Conservation (phyloP, 1,139 yeast genomes). For the Debaryomyces nepalensis region DNA sequence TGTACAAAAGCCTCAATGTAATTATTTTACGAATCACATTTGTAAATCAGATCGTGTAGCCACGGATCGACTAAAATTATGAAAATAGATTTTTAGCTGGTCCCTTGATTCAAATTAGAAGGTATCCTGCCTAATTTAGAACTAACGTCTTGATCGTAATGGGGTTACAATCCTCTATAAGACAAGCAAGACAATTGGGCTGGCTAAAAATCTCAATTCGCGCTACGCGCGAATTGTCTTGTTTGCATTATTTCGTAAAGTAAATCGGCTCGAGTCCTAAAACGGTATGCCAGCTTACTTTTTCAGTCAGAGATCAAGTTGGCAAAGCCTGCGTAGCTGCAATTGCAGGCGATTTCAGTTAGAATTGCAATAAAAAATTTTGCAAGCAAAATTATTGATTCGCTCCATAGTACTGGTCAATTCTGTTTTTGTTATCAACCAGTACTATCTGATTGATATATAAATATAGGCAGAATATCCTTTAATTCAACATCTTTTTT, state of each 20-base stretch:
- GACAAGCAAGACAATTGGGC: neutral
- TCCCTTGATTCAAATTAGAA: neutral
- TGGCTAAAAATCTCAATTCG: conserved; percentile 6
- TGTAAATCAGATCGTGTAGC: neutral
- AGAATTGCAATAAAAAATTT: conserved; percentile 4
- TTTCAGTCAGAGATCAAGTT: conserved; percentile 1
- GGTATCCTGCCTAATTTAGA: neutral
- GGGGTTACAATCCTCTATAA: neutral
- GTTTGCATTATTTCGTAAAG: conserved; percentile 3
- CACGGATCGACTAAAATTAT: neutral
- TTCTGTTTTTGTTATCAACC: neutral
- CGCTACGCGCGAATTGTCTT: conserved; percentile 8
- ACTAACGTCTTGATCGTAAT: neutral
- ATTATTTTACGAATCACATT: neutral
- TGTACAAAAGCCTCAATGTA: no score
- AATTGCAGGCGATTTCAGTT: conserved; percentile 2
- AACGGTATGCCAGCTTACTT: conserved; percentile 2
- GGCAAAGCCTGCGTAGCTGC: neutral
- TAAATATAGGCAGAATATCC: conserved; percentile 3
- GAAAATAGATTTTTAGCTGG: neutral
- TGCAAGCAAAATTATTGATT: conserved; percentile 7
- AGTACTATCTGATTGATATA: neutral
- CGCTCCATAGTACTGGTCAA: conserved; percentile 1
- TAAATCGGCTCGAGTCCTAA: conserved; percentile 5
- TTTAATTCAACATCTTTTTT: neutral